Conservation (phyloP, 768 basidiomycete species). For the Coprinopsis marcescibilis region DNA sequence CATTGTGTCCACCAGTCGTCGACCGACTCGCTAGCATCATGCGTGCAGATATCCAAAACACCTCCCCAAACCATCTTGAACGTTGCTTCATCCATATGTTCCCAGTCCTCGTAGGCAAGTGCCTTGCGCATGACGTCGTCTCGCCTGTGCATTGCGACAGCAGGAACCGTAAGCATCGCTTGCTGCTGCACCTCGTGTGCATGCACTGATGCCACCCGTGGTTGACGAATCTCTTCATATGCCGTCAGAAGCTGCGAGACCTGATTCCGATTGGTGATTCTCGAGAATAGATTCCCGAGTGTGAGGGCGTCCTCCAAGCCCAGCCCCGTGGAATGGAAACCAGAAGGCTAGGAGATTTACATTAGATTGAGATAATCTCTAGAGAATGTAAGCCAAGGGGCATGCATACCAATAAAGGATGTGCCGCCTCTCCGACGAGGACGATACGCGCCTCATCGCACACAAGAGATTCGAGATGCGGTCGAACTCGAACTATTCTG, state of each 20-base stretch:
- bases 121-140: slow-evolving; percentile 36
- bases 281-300: slow-evolving; percentile 53
- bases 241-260: slow-evolving; percentile 46
- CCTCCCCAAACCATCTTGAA: slow-evolving; percentile 48
- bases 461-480: slow-evolving; percentile 40
- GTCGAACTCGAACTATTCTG: slow-evolving; percentile 23
- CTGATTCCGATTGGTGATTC: slow-evolving; percentile 40
- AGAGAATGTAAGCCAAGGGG: not conserved
- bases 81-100: slow-evolving; percentile 41
- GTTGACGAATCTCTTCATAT: slow-evolving; percentile 53
- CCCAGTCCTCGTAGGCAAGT: slow-evolving; percentile 26
- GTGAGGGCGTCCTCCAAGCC: slow-evolving; percentile 60
- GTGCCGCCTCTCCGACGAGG: slow-evolving; percentile 57
- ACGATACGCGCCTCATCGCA: slow-evolving; percentile 42
- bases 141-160: slow-evolving; percentile 37
- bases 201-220: slow-evolving; percentile 41
- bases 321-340: slow-evolving; percentile 45
- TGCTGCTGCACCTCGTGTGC: slow-evolving; percentile 41
- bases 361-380: not conserved
- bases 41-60: slow-evolving; percentile 42
- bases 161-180: slow-evolving; percentile 37
- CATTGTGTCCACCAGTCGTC: slow-evolving; percentile 62
- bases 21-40: slow-evolving; percentile 50
- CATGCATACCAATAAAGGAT: slow-evolving; percentile 48
- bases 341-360: slow-evolving; percentile 38